Evolutionary conservation across 257 asterid species (phyloP).

Genomic region (Solanum clarkiae): DNA sequence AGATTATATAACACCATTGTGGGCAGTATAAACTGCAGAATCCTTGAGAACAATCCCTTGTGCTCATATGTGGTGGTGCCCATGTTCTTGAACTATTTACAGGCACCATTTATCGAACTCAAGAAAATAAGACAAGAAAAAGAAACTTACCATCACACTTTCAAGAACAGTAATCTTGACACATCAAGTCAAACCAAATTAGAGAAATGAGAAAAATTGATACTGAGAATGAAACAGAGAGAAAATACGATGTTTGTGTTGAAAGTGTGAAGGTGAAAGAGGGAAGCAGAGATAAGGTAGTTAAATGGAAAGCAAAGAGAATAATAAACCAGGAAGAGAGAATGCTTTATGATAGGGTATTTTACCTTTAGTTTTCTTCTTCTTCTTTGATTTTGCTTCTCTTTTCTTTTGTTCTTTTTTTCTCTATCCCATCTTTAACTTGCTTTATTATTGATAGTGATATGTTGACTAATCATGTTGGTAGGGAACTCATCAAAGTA

Average conservation of each 20-base stretch:
- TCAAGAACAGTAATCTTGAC: background rate
- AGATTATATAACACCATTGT: constrained; percentile 35
- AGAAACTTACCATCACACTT: background rate
- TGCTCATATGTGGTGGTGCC: constrained; percentile 29
- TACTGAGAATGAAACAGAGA: background rate
- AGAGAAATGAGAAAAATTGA: background rate
- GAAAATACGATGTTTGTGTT: background rate
- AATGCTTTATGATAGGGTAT: background rate
- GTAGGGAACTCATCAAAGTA: constrained; percentile 32
- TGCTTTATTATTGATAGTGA: constrained; percentile 24
- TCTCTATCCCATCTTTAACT: background rate
- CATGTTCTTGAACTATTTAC: constrained; percentile 18
- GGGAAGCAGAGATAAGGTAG: constrained; percentile 1
- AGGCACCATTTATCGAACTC: constrained; percentile 8
- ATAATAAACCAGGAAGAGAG: background rate
- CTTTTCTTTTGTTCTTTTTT: background rate
- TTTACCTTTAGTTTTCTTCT: constrained; percentile 1
- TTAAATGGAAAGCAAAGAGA: constrained; percentile 12
- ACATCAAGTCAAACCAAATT: background rate
- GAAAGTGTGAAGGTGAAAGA: constrained; percentile 5
- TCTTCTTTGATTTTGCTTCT: background rate
- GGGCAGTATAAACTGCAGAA: constrained; percentile 43
- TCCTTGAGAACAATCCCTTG: constrained; percentile 41
- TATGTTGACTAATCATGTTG: constrained; percentile 21
- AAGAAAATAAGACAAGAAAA: background rate